These are phyloP conservation scores for Colletotrichum falcatum DNA, from an alignment of 2,329 filamentous ascomycete genomes.

Conservation along the genomic window DNA sequence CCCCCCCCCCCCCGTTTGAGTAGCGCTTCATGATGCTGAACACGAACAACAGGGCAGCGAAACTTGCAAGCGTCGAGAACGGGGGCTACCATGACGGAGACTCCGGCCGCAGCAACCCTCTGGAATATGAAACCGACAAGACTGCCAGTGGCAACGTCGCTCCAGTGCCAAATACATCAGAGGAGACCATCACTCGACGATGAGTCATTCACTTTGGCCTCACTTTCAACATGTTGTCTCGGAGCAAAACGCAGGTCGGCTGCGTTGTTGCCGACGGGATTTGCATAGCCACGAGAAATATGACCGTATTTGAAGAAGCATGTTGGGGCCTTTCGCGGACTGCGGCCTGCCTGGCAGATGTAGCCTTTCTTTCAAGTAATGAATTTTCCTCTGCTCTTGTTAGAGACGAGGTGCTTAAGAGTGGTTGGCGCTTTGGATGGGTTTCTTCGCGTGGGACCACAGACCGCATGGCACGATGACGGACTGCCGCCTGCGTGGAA, in stretches of 20 bases:
- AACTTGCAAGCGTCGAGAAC: conserved; percentile 16
- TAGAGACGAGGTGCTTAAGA: neutral
- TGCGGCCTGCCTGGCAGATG: neutral
- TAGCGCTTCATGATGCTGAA: neutral
- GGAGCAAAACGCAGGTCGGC: neutral
- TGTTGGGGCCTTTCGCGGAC: neutral
- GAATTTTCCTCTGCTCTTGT: too few species aligned
- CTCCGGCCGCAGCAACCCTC: neutral
- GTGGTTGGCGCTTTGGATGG: too few species aligned
- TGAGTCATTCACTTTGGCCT: neutral
- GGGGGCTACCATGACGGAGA: neutral
- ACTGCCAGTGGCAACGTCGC: neutral
- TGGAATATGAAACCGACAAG: neutral
- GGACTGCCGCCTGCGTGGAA: neutral
- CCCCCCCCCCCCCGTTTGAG: too few species aligned
- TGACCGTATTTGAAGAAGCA: too few species aligned
- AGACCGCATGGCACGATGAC: neutral
- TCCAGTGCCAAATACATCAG: neutral
- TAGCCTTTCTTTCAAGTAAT: neutral
- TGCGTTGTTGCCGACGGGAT: neutral
- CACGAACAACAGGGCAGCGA: neutral
- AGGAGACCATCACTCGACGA: conserved; percentile 3
- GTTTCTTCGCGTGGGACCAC: neutral
- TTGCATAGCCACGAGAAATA: neutral
- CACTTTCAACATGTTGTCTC: neutral